phyloP scores from a whole-genome alignment of 1,284 basidiomycete species.

The Microbotryomycetes sp. region DNA sequence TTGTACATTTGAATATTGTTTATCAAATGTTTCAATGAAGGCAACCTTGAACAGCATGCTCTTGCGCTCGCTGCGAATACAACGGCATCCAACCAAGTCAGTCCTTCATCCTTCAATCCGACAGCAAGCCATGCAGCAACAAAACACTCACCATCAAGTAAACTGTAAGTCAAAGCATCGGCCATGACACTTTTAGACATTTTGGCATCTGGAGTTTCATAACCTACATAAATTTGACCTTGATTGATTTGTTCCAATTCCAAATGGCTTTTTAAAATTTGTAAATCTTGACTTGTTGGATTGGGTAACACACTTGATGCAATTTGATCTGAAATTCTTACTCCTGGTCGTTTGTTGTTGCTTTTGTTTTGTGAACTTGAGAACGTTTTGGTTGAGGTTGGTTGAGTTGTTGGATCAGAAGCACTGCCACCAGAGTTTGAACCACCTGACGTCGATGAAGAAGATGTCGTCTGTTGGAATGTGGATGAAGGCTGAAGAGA shows the following conservation, averaged over 20 bases:
- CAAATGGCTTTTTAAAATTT: not conserved
- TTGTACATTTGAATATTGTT: constrained; percentile 10
- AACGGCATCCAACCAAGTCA: not conserved
- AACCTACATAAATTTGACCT: not conserved
- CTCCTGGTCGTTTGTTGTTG: too few species aligned
- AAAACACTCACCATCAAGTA: constrained; percentile 16
- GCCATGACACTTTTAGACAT: constrained; percentile 1
- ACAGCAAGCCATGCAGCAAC: not conserved
- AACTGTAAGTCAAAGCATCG: constrained; percentile 7
- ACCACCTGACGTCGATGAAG: too few species aligned
- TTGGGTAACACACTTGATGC: not conserved
- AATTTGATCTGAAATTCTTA: constrained; percentile 3
- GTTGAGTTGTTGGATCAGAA: too few species aligned
- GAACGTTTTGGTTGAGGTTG: too few species aligned
- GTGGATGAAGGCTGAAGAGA: too few species aligned
- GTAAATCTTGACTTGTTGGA: not conserved
- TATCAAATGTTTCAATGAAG: constrained; percentile 16
- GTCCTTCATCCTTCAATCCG: too few species aligned
- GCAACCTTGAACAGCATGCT: constrained; percentile 23
- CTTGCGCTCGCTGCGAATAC: constrained; percentile 5
- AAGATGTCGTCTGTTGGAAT: too few species aligned
- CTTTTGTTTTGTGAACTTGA: too few species aligned
- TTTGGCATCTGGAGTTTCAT: constrained; percentile 1
- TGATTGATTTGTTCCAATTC: not conserved
- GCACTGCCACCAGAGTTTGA: too few species aligned